A percentile compares a stretch with the other conserved stretches of the same genome.
These are phyloP conservation scores for Boletellus deceptivus DNA, from an alignment of 1,284 basidiomycete genomes.

Conservation along the genomic window DNA sequence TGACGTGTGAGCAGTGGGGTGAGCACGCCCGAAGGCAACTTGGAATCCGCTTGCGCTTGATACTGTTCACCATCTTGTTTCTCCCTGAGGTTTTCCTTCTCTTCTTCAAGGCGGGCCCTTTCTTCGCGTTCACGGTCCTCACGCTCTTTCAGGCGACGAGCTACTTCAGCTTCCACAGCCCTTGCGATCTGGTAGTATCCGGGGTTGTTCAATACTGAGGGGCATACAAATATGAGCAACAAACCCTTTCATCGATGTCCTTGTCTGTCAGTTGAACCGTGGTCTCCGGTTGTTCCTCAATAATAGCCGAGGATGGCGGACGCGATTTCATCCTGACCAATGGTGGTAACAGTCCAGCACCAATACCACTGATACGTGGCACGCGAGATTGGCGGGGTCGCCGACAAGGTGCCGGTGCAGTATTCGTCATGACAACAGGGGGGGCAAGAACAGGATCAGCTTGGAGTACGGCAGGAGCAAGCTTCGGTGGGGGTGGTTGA, in stretches of 20 bases:
- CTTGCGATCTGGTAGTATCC: constrained; percentile 53
- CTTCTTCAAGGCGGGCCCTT: constrained; percentile 37
- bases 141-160: constrained; percentile 59
- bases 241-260: constrained; percentile 68
- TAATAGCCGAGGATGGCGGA: constrained; percentile 14
- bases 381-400: constrained; percentile 36
- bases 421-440: constrained; percentile 9
- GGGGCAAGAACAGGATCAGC: constrained; percentile 21
- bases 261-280: constrained; percentile 53
- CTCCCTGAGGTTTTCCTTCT: constrained; percentile 34
- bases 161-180: constrained; percentile 71
- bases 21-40: constrained; percentile 54
- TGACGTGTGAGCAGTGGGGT: constrained; percentile 61
- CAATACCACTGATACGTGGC: constrained; percentile 32
- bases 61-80: constrained; percentile 15
- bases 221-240: constrained; percentile 18
- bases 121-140: constrained; percentile 45
- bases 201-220: constrained; percentile 1
- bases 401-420: constrained; percentile 29
- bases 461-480: constrained; percentile 42
- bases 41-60: constrained; percentile 19
- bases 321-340: constrained; percentile 23
- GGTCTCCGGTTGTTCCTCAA: constrained; percentile 21
- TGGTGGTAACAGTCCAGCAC: constrained; percentile 22
- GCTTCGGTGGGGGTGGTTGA: constrained; percentile 45